Percentiles rank a stretch among this genome's conserved stretches.
phyloP scores from a whole-genome alignment of 1,139 yeast species.

The Scheffersomyces insectosa region DNA sequence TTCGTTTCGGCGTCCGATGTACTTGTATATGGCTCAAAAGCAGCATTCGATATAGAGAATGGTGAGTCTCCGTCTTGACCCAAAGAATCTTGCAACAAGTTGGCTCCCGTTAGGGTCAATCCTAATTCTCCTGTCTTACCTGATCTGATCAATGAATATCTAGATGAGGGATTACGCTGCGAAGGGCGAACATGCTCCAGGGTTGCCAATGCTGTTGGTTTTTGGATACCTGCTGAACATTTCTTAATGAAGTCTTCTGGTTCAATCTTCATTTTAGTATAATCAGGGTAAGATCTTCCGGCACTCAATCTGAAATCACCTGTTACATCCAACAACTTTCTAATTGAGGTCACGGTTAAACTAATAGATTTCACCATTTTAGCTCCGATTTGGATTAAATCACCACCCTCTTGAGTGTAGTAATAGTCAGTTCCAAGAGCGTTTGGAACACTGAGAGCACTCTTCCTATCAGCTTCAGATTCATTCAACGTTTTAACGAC shows the following conservation, averaged over 20 bases:
- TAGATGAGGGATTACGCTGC: slow-evolving; percentile 19
- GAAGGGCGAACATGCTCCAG: slow-evolving; percentile 1
- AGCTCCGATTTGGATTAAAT: slow-evolving; percentile 60
- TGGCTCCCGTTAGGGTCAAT: slow-evolving; percentile 60
- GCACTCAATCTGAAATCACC: slow-evolving; percentile 73
- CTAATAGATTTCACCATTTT: slow-evolving; percentile 63
- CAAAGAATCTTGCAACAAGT: slow-evolving; percentile 50
- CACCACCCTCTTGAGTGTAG: slow-evolving; percentile 68
- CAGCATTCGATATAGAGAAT: slow-evolving; percentile 43
- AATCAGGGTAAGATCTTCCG: slow-evolving; percentile 74
- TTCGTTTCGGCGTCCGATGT: slow-evolving; percentile 12
- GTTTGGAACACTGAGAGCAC: slow-evolving; percentile 4
- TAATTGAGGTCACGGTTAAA: slow-evolving; percentile 46
- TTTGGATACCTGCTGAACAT: slow-evolving; percentile 58
- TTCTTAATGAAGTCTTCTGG: slow-evolving; percentile 61
- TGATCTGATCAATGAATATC: slow-evolving; percentile 64
- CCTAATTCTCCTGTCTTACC: slow-evolving; percentile 56
- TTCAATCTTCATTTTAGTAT: slow-evolving; percentile 55
- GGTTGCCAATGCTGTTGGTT: slow-evolving; percentile 3
- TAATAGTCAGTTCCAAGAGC: slow-evolving; percentile 30
- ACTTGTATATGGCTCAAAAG: slow-evolving; percentile 35
- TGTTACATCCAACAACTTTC: slow-evolving; percentile 47
- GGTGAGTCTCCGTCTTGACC: slow-evolving; percentile 44
- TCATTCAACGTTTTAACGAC: slow-evolving; percentile 56
- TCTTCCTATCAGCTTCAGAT: slow-evolving; percentile 24